Conservation (phyloP, 331 rosid species). For the Stylosanthes scabra region DNA sequence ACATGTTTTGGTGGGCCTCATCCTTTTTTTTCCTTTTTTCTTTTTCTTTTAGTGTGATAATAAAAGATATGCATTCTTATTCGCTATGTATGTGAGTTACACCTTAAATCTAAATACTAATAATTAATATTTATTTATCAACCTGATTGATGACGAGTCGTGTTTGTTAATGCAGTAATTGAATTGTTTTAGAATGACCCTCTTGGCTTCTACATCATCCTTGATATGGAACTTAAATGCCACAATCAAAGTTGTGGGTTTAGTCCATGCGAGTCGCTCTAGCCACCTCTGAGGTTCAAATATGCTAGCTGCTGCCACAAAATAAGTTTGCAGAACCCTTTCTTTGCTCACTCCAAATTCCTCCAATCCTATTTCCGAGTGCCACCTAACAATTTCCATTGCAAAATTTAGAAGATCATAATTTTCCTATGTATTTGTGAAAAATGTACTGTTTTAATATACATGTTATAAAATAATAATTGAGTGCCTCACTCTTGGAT, state of each 20-base stretch:
- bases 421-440: background rate
- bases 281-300: conserved; percentile 74
- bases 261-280: conserved; percentile 84
- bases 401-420: background rate
- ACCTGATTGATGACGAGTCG: conserved; percentile 38
- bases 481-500: conserved; percentile 57
- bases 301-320: conserved; percentile 62
- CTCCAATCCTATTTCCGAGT: conserved; percentile 54
- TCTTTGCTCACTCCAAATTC: conserved; percentile 64
- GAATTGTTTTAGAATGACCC: conserved; percentile 53
- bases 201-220: conserved; percentile 34
- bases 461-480: no score
- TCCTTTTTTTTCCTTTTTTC: no score
- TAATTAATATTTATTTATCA: background rate
- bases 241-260: conserved; percentile 53
- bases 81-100: no score
- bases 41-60: no score
- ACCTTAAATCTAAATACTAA: no score
- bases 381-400: conserved; percentile 64
- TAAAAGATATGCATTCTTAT: no score
- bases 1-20: no score
- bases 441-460: no score
- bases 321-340: conserved; percentile 59
- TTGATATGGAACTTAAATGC: conserved; percentile 47
- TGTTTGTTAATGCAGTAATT: conserved; percentile 18